These are phyloP conservation scores for Rosellinia necatrix DNA, from an alignment of 2,329 filamentous ascomycete genomes.

Conservation along the genomic window DNA sequence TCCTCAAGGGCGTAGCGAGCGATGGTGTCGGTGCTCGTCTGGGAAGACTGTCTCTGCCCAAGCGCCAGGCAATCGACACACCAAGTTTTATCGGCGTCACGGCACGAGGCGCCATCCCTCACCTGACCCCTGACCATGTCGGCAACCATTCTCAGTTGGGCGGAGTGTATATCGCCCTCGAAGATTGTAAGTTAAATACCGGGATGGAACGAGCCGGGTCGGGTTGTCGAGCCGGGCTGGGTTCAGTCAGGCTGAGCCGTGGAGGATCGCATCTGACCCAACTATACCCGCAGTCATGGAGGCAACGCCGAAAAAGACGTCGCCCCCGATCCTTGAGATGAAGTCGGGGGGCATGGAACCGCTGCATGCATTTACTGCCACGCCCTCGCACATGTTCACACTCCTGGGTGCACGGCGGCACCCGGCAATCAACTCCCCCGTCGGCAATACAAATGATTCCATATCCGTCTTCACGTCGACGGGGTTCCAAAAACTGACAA, in stretches of 20 bases:
- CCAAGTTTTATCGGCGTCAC: slow-evolving; percentile 81
- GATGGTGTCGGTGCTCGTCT: slow-evolving; percentile 62
- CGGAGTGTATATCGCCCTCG: slow-evolving; percentile 79
- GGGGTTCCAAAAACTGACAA: slow-evolving; percentile 75
- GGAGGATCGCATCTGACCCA: not conserved
- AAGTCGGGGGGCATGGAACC: slow-evolving; percentile 50
- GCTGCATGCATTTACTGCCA: slow-evolving; percentile 77
- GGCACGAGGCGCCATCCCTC: slow-evolving; percentile 83
- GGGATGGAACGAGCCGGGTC: not conserved
- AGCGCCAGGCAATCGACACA: slow-evolving; percentile 71
- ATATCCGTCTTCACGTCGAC: slow-evolving; percentile 84
- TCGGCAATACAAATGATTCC: slow-evolving; percentile 70
- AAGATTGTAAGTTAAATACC: slow-evolving; percentile 77
- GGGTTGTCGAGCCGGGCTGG: not conserved
- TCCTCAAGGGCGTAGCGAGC: slow-evolving; percentile 48
- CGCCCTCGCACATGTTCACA: slow-evolving; percentile 67
- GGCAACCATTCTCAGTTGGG: slow-evolving; percentile 65
- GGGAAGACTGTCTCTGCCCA: slow-evolving; percentile 67
- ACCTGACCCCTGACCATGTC: slow-evolving; percentile 86
- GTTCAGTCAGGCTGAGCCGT: not conserved
- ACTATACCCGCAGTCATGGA: slow-evolving; percentile 56
- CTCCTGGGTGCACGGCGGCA: slow-evolving; percentile 79
- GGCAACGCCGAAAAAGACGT: slow-evolving; percentile 44
- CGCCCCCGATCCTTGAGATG: slow-evolving; percentile 55
- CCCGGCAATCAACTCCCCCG: slow-evolving; percentile 73